Percentiles rank a stretch among this genome's conserved stretches.
phyloP scores from a whole-genome alignment of 2,329 filamentous ascomycete genomes.

The Fusarium sp. region DNA sequence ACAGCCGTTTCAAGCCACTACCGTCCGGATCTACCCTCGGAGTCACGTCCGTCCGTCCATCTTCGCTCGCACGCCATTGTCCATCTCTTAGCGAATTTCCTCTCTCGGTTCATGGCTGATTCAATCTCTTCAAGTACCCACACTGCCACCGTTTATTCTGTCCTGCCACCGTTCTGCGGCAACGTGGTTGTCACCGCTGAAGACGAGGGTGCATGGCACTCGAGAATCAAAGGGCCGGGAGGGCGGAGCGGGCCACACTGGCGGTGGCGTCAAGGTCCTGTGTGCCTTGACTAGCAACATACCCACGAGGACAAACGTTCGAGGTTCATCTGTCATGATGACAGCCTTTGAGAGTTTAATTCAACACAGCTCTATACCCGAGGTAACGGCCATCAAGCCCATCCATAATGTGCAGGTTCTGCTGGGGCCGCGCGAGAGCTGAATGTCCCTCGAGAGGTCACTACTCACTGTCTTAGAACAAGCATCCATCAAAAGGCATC shows the following conservation, averaged over 20 bases:
- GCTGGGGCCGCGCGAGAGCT: not conserved
- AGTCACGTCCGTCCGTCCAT: not conserved
- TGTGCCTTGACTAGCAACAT: conserved; percentile 17
- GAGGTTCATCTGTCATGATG: conserved; percentile 2
- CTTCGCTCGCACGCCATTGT: not conserved
- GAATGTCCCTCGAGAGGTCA: not conserved
- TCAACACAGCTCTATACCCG: not conserved
- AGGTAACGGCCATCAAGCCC: not conserved
- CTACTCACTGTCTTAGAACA: not conserved
- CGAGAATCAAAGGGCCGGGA: conserved; percentile 8
- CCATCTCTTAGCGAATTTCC: not conserved
- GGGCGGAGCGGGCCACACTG: conserved; percentile 23
- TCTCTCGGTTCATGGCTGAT: not conserved
- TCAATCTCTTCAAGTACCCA: conserved; percentile 1
- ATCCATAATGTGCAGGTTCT: not conserved
- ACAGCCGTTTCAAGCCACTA: conserved; percentile 14
- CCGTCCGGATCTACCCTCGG: not conserved
- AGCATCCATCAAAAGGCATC: not conserved
- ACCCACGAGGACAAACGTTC: not conserved
- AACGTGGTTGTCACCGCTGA: conserved; percentile 14
- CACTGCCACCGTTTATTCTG: conserved; percentile 20
- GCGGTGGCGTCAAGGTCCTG: conserved; percentile 23
- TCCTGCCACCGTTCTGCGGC: conserved; percentile 14
- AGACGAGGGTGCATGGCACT: not conserved
- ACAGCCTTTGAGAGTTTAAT: not conserved